These are phyloP conservation scores for Paramyrothecium roridum DNA, from an alignment of 2,329 filamentous ascomycete species.

Conservation along the genomic window DNA sequence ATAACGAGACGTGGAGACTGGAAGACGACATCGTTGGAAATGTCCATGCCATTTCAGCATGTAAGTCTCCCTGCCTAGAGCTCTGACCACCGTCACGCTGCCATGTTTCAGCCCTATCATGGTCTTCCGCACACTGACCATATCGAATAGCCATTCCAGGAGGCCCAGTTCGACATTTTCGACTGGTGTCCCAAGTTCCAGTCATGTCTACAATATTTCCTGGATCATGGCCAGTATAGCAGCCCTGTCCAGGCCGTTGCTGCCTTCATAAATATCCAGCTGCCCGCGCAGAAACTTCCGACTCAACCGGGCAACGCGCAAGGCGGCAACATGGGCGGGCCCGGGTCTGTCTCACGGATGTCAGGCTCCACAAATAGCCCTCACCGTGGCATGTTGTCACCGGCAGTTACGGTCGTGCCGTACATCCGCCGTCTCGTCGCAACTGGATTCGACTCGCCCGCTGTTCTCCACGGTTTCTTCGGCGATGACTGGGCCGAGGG, in stretches of 20 bases:
- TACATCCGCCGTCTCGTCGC: slow-evolving; percentile 88
- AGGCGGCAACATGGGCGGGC: slow-evolving; percentile 12
- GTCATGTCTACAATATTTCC: slow-evolving; percentile 85
- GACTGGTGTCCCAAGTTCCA: slow-evolving; percentile 92
- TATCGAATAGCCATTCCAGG: slow-evolving; percentile 38
- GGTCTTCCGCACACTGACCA: no score
- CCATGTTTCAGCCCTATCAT: no score
- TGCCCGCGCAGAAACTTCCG: slow-evolving; percentile 73
- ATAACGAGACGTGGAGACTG: no score
- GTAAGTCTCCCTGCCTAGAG: neutral
- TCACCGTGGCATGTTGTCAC: slow-evolving; percentile 3
- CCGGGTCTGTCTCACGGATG: slow-evolving; percentile 21
- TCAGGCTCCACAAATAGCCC: slow-evolving; percentile 16
- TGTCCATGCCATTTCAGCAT: slow-evolving; percentile 1
- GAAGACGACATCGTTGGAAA: neutral
- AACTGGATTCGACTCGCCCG: slow-evolving; percentile 84
- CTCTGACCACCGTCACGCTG: neutral
- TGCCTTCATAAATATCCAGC: slow-evolving; percentile 84
- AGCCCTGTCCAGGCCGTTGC: slow-evolving; percentile 82
- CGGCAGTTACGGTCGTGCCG: slow-evolving; percentile 69
- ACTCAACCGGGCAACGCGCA: slow-evolving; percentile 13
- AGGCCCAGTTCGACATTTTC: slow-evolving; percentile 70
- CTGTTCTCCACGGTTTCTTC: slow-evolving; percentile 92
- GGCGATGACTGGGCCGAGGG: slow-evolving; percentile 88
- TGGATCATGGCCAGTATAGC: slow-evolving; percentile 86